A percentile compares a stretch with the other conserved stretches of the same genome.
Conservation (phyloP, 306 rosid species). For the Cercis canadensis region DNA sequence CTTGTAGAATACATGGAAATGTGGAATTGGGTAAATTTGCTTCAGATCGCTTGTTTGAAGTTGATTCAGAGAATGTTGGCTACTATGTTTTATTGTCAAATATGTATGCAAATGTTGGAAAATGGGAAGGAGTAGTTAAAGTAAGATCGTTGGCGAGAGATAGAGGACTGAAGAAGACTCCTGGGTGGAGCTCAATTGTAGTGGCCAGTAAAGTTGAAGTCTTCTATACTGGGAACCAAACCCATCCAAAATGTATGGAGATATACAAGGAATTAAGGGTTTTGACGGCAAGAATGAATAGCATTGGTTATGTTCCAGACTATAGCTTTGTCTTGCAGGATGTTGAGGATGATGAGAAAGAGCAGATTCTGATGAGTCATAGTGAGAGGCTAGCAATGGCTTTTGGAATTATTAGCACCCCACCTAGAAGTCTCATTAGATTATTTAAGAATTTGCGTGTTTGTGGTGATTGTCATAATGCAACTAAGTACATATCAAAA, state of each 20-base stretch:
- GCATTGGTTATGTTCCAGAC: constrained; percentile 59
- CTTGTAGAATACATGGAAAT: constrained; percentile 57
- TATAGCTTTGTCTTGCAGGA: constrained; percentile 56
- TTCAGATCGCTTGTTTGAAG: constrained; percentile 46
- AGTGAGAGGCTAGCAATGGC: constrained; percentile 60
- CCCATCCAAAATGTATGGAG: constrained; percentile 45
- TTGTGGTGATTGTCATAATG: constrained; percentile 54
- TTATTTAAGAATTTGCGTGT: constrained; percentile 50
- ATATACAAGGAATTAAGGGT: constrained; percentile 48
- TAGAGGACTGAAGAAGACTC: constrained; percentile 46
- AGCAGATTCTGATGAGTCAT: constrained; percentile 54
- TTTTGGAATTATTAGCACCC: constrained; percentile 55
- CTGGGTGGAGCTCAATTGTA: constrained; percentile 56
- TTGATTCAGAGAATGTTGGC: constrained; percentile 56
- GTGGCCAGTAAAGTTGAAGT: constrained; percentile 51
- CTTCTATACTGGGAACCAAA: constrained; percentile 56
- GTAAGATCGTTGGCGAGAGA: constrained; percentile 48
- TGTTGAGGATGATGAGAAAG: constrained; percentile 58
- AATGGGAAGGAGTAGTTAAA: constrained; percentile 51
- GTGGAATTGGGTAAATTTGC: constrained; percentile 46
- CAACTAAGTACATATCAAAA: constrained; percentile 42
- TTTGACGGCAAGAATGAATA: constrained; percentile 52
- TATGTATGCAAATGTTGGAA: constrained; percentile 55
- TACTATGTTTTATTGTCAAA: constrained; percentile 58
- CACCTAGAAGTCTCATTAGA: constrained; percentile 47